Conservation (phyloP, 345 rosid genomes). For the Erucastrum elatum region DNA sequence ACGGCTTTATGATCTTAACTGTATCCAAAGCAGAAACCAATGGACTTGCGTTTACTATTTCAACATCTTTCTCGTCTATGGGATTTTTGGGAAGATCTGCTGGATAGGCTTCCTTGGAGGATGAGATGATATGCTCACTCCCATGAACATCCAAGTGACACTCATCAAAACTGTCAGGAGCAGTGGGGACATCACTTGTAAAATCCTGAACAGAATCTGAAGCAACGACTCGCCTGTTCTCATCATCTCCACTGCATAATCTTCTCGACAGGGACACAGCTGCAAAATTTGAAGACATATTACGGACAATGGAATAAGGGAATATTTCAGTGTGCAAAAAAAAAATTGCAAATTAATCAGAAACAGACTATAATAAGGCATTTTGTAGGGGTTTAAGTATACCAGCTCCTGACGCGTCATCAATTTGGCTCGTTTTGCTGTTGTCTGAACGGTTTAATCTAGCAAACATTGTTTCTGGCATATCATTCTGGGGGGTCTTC, state of each 20-base stretch:
- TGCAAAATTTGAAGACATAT: conserved; percentile 36
- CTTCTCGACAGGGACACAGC: conserved; percentile 31
- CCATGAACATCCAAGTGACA: conserved; percentile 33
- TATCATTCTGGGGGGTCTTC: conserved; percentile 35
- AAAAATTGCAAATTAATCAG: background rate
- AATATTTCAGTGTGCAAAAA: background rate
- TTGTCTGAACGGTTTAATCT: conserved; percentile 29
- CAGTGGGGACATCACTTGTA: conserved; percentile 37
- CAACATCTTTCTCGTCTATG: conserved; percentile 15
- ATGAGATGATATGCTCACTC: conserved; percentile 24
- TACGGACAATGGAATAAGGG: background rate
- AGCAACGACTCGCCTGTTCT: conserved; percentile 24
- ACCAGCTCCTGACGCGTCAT: conserved; percentile 42
- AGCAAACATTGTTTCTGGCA: conserved; percentile 32
- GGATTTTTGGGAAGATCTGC: conserved; percentile 22
- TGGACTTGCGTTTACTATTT: conserved; percentile 18
- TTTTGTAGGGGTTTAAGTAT: conserved; percentile 14
- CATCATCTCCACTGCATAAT: conserved; percentile 32
- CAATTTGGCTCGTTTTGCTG: conserved; percentile 30
- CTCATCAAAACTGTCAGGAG: conserved; percentile 57
- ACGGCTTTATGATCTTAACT: conserved; percentile 27
- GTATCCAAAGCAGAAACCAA: conserved; percentile 37
- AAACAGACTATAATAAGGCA: conserved; percentile 17
- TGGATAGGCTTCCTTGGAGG: conserved; percentile 40
- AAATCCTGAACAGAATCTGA: conserved; percentile 39